Evolutionary conservation across 441 rosid species (phyloP), one percentile per base, ranked within the genome.

Genomic region (Dalechampia spathulata): DNA sequence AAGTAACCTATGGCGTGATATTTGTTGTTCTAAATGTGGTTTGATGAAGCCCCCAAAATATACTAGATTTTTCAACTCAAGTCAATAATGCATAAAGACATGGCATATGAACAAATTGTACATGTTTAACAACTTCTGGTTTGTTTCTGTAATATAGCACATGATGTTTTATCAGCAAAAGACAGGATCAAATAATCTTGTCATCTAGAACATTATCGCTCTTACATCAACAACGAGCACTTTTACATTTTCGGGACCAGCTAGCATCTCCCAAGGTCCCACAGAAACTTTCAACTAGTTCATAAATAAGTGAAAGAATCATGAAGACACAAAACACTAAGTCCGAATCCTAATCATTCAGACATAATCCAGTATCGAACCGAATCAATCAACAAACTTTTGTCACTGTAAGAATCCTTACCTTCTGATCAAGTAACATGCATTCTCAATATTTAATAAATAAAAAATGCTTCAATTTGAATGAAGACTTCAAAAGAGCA

Each of bases 181-280:
- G n/a, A n/a, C 49, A 28, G 10, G 36, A 13, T n/a, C 42, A 22
- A 9, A 42, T 27, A 32, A 42, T 32, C 23, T 32, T 20, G 11
- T 17, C 66, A 70, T 65, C 47, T 39, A 61, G 68, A 55, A 73
- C 54, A 71, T 57, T 69, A 72, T 66, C 50, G 46, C 36, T 15
- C 42, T 30, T 55, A 70, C 50, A 47, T 41, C 34, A 64, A 72
- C 37, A 63, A 65, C 41, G 54, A 41, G 48, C n/a, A n/a, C n/a
- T n/a, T n/a, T n/a, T n/a, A n/a, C n/a, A n/a, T n/a, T n/a, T n/a
- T n/a, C n/a, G n/a, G n/a, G n/a, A n/a, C n/a, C n/a, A n/a, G n/a
- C n/a, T n/a, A 72, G 68, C 60, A 72, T 65, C 69, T 59, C 66
- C 49, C 11, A 41, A 74, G 71, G 70, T 2, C 80, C 74, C 73